Evolutionary conservation across 306 rosid species (phyloP).

Genomic region (Fagus sylvatica): DNA sequence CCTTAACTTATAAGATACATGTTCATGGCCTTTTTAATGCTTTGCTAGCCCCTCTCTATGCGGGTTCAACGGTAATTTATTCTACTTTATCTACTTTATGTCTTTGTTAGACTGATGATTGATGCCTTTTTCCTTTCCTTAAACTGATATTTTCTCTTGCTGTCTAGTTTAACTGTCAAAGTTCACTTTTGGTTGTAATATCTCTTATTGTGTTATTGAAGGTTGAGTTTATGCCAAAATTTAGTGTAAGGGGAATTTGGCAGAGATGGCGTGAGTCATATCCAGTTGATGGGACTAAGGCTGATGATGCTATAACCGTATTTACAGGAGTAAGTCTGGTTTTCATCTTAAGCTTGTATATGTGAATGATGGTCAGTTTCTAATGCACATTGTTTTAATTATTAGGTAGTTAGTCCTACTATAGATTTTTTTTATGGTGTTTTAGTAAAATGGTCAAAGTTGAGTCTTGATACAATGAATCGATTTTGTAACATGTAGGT

Average conservation of each 20-base stretch:
- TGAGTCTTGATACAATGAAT: slow-evolving; percentile 11
- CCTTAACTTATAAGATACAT: slow-evolving; percentile 68
- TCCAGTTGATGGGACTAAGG: slow-evolving; percentile 59
- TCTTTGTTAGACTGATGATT: not conserved
- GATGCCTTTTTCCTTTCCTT: slow-evolving; percentile 4
- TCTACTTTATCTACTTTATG: not conserved
- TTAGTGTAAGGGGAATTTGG: slow-evolving; percentile 93
- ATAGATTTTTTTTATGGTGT: not conserved
- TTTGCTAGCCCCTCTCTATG: slow-evolving; percentile 81
- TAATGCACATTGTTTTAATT: not conserved
- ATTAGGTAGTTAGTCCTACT: not conserved
- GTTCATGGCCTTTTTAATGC: slow-evolving; percentile 97
- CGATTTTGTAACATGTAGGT: slow-evolving; percentile 54
- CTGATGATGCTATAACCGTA: slow-evolving; percentile 61
- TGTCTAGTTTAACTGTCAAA: not conserved
- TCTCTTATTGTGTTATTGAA: slow-evolving; percentile 43
- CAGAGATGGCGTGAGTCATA: slow-evolving; percentile 93
- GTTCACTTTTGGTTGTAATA: slow-evolving; percentile 18
- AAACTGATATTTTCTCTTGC: not conserved
- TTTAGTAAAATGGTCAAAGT: slow-evolving; percentile 15
- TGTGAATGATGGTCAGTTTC: not conserved
- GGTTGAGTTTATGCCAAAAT: slow-evolving; percentile 97
- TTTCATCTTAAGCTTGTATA: slow-evolving; percentile 12
- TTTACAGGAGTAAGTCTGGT: slow-evolving; percentile 85
- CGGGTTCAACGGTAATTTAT: slow-evolving; percentile 78